phyloP scores from a whole-genome alignment of 1,284 basidiomycete species.

The Neolentinus lepideus region DNA sequence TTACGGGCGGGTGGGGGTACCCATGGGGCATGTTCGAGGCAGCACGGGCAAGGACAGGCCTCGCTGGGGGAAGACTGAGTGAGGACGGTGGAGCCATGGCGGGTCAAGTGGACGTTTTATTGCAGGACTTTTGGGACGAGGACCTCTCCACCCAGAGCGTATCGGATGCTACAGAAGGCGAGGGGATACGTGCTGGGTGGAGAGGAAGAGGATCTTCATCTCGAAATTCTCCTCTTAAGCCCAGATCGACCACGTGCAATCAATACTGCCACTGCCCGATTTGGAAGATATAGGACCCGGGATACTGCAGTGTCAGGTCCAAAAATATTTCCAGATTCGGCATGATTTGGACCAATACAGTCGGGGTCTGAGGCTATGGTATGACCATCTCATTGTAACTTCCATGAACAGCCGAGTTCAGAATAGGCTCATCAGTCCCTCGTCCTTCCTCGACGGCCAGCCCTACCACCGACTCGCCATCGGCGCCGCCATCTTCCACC shows the following conservation, averaged over 20 bases:
- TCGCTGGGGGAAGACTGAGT: constrained; percentile 23
- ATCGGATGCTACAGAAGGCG: no score
- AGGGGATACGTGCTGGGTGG: constrained; percentile 26
- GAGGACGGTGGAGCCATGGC: constrained; percentile 21
- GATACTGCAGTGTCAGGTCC: not conserved
- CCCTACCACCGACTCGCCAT: not conserved
- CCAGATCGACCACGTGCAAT: not conserved
- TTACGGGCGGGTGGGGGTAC: constrained; percentile 46
- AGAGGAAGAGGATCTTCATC: constrained; percentile 36
- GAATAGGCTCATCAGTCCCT: not conserved
- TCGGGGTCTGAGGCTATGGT: no score
- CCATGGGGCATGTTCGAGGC: constrained; percentile 32
- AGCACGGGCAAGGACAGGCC: constrained; percentile 40
- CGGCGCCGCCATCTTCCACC: constrained; percentile 2
- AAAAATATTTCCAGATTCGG: not conserved
- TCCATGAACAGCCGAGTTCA: not conserved
- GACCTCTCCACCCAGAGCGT: constrained; percentile 45
- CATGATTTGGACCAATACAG: not conserved
- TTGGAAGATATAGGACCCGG: not conserved
- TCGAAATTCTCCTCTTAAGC: constrained; percentile 15
- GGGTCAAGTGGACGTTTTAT: constrained; percentile 9
- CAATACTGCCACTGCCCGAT: not conserved
- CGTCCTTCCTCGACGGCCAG: not conserved
- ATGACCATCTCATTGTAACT: no score
- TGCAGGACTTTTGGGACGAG: constrained; percentile 16